Evolutionary conservation across 345 rosid species (phyloP).

Genomic region (Pugionium dolabratum): DNA sequence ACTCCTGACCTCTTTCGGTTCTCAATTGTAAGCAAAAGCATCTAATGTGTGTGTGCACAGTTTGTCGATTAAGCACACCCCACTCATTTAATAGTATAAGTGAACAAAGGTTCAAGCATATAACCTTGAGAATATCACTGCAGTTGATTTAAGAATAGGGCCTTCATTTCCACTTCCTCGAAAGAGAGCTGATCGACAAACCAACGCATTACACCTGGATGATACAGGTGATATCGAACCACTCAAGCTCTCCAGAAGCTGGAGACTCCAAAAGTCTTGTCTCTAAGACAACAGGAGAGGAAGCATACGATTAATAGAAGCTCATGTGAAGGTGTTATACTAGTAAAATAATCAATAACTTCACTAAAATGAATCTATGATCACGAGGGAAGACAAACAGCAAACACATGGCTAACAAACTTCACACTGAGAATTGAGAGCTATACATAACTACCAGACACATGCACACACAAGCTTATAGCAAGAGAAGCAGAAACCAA

Average conservation of each 20-base stretch:
- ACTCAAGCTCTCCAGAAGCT: slow-evolving; percentile 42
- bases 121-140: slow-evolving; percentile 53
- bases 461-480: background rate
- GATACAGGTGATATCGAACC: slow-evolving; percentile 46
- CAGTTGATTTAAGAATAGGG: slow-evolving; percentile 57
- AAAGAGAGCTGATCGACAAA: slow-evolving; percentile 55
- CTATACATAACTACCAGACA: background rate
- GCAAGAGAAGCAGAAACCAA: background rate
- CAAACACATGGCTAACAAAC: slow-evolving; percentile 1
- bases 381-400: slow-evolving; percentile 1
- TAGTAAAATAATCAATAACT: background rate
- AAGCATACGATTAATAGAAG: slow-evolving; percentile 12
- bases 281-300: slow-evolving; percentile 46
- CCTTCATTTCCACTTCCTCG: slow-evolving; percentile 55
- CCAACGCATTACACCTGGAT: slow-evolving; percentile 50
- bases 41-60: background rate
- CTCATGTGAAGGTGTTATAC: slow-evolving; percentile 1
- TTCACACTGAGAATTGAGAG: background rate
- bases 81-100: slow-evolving; percentile 1
- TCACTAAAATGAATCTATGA: background rate
- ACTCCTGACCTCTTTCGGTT: no score
- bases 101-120: slow-evolving; percentile 18
- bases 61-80: background rate
- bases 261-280: slow-evolving; percentile 65
- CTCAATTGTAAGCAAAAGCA: background rate